A percentile compares a stretch with the other conserved stretches of the same genome.
Evolutionary conservation across 257 asterid genomes (phyloP).

Genomic region (Schizonepeta tenuifolia): DNA sequence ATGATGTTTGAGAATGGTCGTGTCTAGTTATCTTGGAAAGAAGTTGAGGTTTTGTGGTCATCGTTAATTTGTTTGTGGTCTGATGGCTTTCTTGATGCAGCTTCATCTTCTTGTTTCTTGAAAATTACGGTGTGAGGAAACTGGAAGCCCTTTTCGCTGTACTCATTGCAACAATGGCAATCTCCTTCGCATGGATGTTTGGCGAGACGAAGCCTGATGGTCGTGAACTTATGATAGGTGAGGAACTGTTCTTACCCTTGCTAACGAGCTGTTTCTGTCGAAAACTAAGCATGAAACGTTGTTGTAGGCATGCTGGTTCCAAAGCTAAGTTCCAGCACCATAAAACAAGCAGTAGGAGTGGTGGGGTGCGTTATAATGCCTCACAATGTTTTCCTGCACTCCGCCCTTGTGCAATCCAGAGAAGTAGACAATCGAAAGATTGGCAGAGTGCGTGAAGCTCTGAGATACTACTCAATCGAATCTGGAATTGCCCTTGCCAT

Average conservation of each 20-base stretch:
- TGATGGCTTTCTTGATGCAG: slow-evolving; percentile 48
- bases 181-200: slow-evolving; percentile 85
- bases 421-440: slow-evolving; percentile 58
- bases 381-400: slow-evolving; percentile 78
- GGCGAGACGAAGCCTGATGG: slow-evolving; percentile 81
- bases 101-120: slow-evolving; percentile 75
- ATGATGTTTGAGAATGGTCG: slow-evolving; percentile 9
- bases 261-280: background rate
- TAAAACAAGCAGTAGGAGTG: slow-evolving; percentile 79
- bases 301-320: slow-evolving; percentile 71
- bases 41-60: slow-evolving; percentile 11
- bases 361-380: slow-evolving; percentile 92
- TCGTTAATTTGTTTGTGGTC: slow-evolving; percentile 13
- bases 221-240: slow-evolving; percentile 65
- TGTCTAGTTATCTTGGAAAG: background rate
- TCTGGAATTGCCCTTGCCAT: slow-evolving; percentile 63
- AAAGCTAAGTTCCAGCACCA: slow-evolving; percentile 69
- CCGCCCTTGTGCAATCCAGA: slow-evolving; percentile 82
- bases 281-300: slow-evolving; percentile 4
- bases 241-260: slow-evolving; percentile 23
- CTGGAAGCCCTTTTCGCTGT: slow-evolving; percentile 82
- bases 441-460: slow-evolving; percentile 75
- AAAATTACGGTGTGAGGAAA: slow-evolving; percentile 84
- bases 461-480: slow-evolving; percentile 74
- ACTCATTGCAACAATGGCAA: slow-evolving; percentile 72